phyloP scores from a whole-genome alignment of 306 rosid species.

The Vigna angularis region DNA sequence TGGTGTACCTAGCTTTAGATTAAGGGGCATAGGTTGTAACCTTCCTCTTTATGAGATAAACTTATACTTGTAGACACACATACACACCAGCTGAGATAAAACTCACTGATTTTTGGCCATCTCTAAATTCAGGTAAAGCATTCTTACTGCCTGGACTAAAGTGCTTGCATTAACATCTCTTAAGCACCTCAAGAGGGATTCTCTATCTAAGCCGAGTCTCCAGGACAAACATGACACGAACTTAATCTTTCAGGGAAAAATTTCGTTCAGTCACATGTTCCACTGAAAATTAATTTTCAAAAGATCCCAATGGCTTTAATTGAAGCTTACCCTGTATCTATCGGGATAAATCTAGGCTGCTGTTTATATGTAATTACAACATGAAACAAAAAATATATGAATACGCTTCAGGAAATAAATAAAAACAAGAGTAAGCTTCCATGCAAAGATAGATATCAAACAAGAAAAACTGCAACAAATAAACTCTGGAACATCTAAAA shows the following conservation, averaged over 20 bases:
- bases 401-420: background rate
- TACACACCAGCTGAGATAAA: too few species aligned
- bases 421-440: constrained; percentile 10
- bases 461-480: constrained; percentile 28
- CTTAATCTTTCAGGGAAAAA: background rate
- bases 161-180: background rate
- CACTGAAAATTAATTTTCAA: background rate
- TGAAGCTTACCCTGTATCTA: too few species aligned
- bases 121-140: background rate
- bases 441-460: constrained; percentile 27
- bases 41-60: too few species aligned
- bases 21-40: too few species aligned
- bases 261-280: background rate
- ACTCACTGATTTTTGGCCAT: too few species aligned
- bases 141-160: background rate
- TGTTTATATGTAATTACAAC: too few species aligned
- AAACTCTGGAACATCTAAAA: constrained; percentile 23
- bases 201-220: background rate
- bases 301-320: too few species aligned
- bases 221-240: background rate
- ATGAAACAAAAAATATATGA: background rate
- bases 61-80: too few species aligned
- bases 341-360: too few species aligned
- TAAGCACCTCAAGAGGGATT: background rate
- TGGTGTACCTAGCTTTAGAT: too few species aligned